Base-by-base conservation (phyloP, 1,284 basidiomycete species). In the Tetrapyrgos nigripes region DNA sequence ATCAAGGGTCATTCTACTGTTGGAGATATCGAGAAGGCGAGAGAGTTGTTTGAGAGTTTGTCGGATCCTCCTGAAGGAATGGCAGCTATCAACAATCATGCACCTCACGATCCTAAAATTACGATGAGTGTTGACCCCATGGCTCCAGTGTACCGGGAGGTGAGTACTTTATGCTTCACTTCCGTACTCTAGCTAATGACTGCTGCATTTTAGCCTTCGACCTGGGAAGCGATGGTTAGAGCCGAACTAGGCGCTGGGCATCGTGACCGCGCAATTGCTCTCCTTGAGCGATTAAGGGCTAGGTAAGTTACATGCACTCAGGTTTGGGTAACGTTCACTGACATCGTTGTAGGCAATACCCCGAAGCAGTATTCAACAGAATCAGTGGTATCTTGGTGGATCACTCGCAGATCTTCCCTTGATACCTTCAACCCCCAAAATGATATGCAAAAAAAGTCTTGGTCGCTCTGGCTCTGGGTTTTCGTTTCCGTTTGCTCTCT, bases 211-310 rank as follows among this genome's bases (percentile, higher is more conserved):
- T 66, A 93, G 88, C 90, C 92, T 17, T 93, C 92, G 44, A 93
- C 93, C 1, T 96, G 93, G 89, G 95, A 97, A 72, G 87, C 87
- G 4, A 99, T 99, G 95, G 90, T 99, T 63, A 86, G 93, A 21
- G 93, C 93, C 3, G 97, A 99, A 73, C 79, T 98, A 9, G 86
- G 86, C 17, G 85, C 83, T 51, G 94, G 94, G 9, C 83, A 94
- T 64, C 83, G 85, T 17, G 85, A 88, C 43, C 79, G 81, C 13
- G 96, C 95, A 1, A 62, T 84, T n/a, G 82, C 79, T 1, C 78
- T 99, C 0, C 79, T 97, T 19, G 82, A 87, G 53, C 82, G 94
- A 47, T 82, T 98, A 68, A 87, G 89, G 75, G 81, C 85, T 63
- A 84, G 95, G 89, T 88, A 66, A 33, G 83, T 77, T 47, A 8